phyloP scores from a whole-genome alignment of 495 filamentous ascomycete genomes.

The Lasiosphaeris hirsuta region DNA sequence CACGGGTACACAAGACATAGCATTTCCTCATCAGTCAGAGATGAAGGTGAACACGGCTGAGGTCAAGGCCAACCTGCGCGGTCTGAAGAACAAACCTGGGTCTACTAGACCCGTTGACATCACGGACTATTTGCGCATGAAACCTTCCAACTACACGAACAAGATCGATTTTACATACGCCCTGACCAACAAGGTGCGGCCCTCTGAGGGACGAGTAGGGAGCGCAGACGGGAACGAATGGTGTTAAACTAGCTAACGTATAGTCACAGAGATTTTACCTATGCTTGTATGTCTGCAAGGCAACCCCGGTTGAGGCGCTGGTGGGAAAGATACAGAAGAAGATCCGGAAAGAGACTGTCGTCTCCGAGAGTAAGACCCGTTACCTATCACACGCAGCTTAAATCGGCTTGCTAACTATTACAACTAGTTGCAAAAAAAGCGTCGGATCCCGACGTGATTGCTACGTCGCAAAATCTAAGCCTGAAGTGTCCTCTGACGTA shows the following conservation, averaged over 20 bases:
- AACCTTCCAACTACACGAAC: slow-evolving; percentile 64
- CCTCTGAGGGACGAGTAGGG: background rate
- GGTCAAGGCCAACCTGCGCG: slow-evolving; percentile 83
- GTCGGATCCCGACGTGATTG: slow-evolving; percentile 80
- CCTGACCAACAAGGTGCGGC: slow-evolving; percentile 73
- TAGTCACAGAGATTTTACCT: slow-evolving; percentile 68
- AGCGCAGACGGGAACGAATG: background rate
- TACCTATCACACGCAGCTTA: background rate
- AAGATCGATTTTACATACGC: slow-evolving; percentile 85
- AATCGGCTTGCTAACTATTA: slow-evolving; percentile 18
- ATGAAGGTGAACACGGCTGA: slow-evolving; percentile 85
- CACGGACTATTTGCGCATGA: slow-evolving; percentile 69
- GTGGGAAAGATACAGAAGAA: slow-evolving; percentile 65
- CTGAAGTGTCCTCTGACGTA: slow-evolving; percentile 90
- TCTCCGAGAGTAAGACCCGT: slow-evolving; percentile 71
- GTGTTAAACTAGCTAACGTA: slow-evolving; percentile 5
- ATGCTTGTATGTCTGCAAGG: slow-evolving; percentile 68
- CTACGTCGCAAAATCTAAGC: slow-evolving; percentile 83
- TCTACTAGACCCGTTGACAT: slow-evolving; percentile 91
- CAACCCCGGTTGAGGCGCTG: slow-evolving; percentile 67
- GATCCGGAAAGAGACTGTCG: slow-evolving; percentile 76
- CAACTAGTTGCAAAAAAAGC: slow-evolving; percentile 72
- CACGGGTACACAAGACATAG: slow-evolving; percentile 65
- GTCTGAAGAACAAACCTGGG: slow-evolving; percentile 91
- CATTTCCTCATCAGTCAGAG: slow-evolving; percentile 89